A percentile compares a stretch with the other conserved stretches of the same genome.
These are phyloP conservation scores for Microdochium trichocladiopsis DNA, from an alignment of 2,329 filamentous ascomycete genomes.

Conservation along the genomic window DNA sequence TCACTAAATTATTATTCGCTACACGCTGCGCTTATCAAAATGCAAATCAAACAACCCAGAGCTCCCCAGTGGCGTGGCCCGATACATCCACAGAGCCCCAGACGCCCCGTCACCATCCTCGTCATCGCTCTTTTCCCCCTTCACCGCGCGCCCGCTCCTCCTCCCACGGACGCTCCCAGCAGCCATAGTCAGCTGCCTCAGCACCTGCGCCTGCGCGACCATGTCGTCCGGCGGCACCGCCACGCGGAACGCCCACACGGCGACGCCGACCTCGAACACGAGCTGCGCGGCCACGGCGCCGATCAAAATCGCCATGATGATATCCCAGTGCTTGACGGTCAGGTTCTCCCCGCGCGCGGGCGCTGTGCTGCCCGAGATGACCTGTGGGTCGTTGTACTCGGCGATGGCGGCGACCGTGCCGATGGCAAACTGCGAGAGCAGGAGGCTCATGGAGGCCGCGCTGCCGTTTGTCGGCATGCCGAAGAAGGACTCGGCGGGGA, in stretches of 20 bases:
- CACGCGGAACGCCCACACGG: conserved; percentile 2
- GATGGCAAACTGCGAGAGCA: conserved; percentile 26
- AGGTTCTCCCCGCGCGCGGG: conserved; percentile 10
- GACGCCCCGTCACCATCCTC: too few relatives aligned
- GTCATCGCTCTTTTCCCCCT: background rate
- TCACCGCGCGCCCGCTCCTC: too few relatives aligned
- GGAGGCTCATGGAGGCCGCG: conserved; percentile 22
- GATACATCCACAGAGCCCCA: conserved; percentile 2
- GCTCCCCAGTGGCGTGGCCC: background rate
- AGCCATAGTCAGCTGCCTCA: background rate
- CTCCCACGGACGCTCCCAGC: background rate
- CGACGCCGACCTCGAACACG: conserved; percentile 1
- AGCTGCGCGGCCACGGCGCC: conserved; percentile 1
- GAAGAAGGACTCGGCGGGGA: conserved; percentile 31
- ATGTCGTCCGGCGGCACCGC: conserved; percentile 1
- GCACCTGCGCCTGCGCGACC: conserved; percentile 1
- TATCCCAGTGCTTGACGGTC: background rate
- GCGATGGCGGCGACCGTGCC: conserved; percentile 26
- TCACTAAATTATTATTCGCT: too few relatives aligned
- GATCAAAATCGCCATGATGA: background rate
- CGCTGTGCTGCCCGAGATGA: conserved; percentile 14
- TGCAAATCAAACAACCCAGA: conserved; percentile 1
- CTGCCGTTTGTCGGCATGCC: conserved; percentile 24
- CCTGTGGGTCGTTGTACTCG: conserved; percentile 17
- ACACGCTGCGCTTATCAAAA: background rate